Evolutionary conservation across 805 yeast species (phyloP).

Genomic region (Candida lessepsii): DNA sequence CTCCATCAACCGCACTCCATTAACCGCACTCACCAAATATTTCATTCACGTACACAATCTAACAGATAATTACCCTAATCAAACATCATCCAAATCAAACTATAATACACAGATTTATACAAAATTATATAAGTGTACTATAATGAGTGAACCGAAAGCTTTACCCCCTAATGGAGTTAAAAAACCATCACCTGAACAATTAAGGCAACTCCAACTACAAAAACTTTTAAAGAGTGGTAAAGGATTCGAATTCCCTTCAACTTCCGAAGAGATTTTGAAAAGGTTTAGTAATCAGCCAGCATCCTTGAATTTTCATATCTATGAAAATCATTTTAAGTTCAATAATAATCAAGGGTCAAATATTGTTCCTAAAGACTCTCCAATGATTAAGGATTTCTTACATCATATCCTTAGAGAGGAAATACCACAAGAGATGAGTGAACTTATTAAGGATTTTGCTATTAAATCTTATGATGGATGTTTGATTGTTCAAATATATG

Average conservation of each 20-base stretch:
- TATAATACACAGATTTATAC: not conserved
- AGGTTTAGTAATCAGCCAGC: conserved; percentile 79
- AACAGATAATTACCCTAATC: too few relatives aligned
- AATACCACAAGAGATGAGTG: conserved; percentile 87
- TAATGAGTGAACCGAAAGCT: conserved; percentile 1
- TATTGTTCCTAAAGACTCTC: conserved; percentile 70
- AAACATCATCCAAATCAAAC: not conserved
- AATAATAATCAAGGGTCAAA: conserved; percentile 85
- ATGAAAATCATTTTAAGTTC: conserved; percentile 87
- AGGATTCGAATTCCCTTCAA: conserved; percentile 61
- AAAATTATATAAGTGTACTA: not conserved
- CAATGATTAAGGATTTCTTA: conserved; percentile 75
- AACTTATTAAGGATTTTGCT: conserved; percentile 83
- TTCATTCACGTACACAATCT: too few relatives aligned
- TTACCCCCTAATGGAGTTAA: not conserved
- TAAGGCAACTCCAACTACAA: conserved; percentile 11
- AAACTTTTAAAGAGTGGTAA: conserved; percentile 10
- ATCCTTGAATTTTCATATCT: conserved; percentile 84
- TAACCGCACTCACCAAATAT: too few relatives aligned
- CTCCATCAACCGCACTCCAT: too few relatives aligned
- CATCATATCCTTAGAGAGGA: conserved; percentile 76
- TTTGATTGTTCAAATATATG: conserved; percentile 79
- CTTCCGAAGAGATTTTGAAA: conserved; percentile 67
- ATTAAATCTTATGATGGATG: conserved; percentile 88
- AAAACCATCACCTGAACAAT: conserved; percentile 11